Conservation (phyloP, 179 eudicot species). For the Spergularia azorica region DNA sequence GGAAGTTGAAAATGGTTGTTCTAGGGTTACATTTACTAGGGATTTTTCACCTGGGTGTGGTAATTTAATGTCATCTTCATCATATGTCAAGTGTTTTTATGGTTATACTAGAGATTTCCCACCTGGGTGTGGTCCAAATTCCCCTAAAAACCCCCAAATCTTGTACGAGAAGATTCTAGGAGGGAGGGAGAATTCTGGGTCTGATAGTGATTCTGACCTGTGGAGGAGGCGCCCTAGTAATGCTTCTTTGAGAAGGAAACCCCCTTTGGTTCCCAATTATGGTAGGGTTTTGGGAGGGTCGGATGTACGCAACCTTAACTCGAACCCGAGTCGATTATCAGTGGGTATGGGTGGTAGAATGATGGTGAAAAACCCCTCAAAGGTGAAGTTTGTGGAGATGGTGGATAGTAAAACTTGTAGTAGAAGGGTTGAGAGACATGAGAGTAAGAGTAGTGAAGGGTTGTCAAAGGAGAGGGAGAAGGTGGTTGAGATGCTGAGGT, state of each 20-base stretch:
- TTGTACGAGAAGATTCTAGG: not conserved
- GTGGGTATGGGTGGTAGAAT: not conserved
- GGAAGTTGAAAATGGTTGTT: not conserved
- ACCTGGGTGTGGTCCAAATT: constrained; percentile 21
- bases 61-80: not conserved
- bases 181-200: not conserved
- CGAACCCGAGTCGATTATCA: not conserved
- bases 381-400: not conserved
- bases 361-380: not conserved
- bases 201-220: constrained; percentile 13
- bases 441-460: not conserved
- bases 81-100: not conserved
- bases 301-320: not conserved
- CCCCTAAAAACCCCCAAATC: not conserved
- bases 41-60: constrained; percentile 29
- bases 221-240: constrained; percentile 15
- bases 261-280: too few relatives aligned
- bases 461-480: constrained; percentile 18
- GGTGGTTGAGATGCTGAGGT: constrained; percentile 18
- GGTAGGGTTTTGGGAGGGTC: too few relatives aligned
- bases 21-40: constrained; percentile 10
- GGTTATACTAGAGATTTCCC: constrained; percentile 22
- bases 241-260: too few relatives aligned
- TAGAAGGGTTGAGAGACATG: not conserved
- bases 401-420: not conserved